phyloP scores from a whole-genome alignment of 306 rosid species.

The Sindora glabra region DNA sequence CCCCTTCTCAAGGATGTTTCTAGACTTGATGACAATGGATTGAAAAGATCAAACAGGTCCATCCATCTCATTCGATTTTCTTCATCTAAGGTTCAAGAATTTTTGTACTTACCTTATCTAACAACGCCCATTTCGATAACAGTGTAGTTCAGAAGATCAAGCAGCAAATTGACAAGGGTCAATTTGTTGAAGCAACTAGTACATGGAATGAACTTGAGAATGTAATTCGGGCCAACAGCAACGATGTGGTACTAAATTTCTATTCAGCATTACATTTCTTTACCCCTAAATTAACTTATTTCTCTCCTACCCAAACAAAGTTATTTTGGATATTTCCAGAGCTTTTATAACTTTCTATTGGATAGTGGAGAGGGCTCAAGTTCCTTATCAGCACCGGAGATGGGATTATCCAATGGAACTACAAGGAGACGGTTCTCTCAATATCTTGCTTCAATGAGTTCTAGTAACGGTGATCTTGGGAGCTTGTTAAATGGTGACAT shows the following conservation, averaged over 20 bases:
- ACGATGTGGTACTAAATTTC: slow-evolving; percentile 50
- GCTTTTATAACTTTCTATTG: slow-evolving; percentile 63
- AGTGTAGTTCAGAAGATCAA: slow-evolving; percentile 62
- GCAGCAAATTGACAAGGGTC: slow-evolving; percentile 47
- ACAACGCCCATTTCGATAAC: slow-evolving; percentile 20
- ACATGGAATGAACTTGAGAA: slow-evolving; percentile 58
- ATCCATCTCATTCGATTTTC: not conserved
- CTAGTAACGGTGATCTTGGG: slow-evolving; percentile 37
- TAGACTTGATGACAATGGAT: slow-evolving; percentile 53
- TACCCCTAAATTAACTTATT: too few relatives aligned
- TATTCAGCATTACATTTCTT: too few relatives aligned
- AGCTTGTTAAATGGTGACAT: slow-evolving; percentile 62
- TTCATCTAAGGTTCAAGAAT: not conserved
- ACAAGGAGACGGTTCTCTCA: slow-evolving; percentile 34
- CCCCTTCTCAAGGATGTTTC: slow-evolving; percentile 88
- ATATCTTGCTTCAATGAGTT: slow-evolving; percentile 41
- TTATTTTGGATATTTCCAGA: slow-evolving; percentile 32
- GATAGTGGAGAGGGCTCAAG: slow-evolving; percentile 35
- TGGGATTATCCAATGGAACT: slow-evolving; percentile 13
- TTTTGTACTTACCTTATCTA: slow-evolving; percentile 1
- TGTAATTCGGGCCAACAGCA: slow-evolving; percentile 26
- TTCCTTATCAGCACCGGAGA: slow-evolving; percentile 21
- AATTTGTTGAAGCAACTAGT: slow-evolving; percentile 46
- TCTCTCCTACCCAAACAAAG: not conserved
- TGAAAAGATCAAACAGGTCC: slow-evolving; percentile 53